These are phyloP conservation scores for Arthroderma sp. DNA, from an alignment of 2,329 filamentous ascomycete genomes.

Conservation along the genomic window DNA sequence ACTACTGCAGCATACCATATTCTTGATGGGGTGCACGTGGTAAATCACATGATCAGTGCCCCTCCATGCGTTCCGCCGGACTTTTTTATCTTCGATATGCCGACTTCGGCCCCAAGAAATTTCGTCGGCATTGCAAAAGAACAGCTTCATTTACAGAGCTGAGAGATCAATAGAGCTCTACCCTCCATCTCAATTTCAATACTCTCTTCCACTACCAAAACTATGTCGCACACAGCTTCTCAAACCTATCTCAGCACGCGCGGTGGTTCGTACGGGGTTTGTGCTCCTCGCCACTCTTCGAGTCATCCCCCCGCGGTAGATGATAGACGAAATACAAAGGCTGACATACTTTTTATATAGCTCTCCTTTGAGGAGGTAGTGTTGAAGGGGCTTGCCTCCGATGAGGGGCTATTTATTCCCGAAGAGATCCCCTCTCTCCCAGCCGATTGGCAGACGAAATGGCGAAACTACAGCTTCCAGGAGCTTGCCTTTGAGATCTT, in stretches of 20 bases:
- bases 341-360: conserved; percentile 11
- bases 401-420: conserved; percentile 82
- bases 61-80: too few relatives aligned
- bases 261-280: conserved; percentile 49
- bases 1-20: too few relatives aligned
- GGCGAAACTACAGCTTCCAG: conserved; percentile 65
- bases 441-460: conserved; percentile 51
- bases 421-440: conserved; percentile 60
- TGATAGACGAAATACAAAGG: not conserved
- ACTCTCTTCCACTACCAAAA: not conserved
- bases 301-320: not conserved
- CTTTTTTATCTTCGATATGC: too few relatives aligned
- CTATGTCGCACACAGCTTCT: conserved; percentile 23
- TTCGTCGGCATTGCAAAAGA: too few relatives aligned
- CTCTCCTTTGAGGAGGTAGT: conserved; percentile 84
- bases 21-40: too few relatives aligned
- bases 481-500: conserved; percentile 38
- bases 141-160: too few relatives aligned
- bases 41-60: too few relatives aligned
- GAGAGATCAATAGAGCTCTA: too few relatives aligned
- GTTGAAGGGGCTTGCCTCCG: conserved; percentile 71
- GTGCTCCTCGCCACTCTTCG: conserved; percentile 12
- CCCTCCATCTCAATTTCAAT: too few relatives aligned
- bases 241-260: conserved; percentile 51
- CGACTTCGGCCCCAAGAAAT: too few relatives aligned